phyloP scores from a whole-genome alignment of 352 stramenopile species.

The Albugo laibachii region DNA sequence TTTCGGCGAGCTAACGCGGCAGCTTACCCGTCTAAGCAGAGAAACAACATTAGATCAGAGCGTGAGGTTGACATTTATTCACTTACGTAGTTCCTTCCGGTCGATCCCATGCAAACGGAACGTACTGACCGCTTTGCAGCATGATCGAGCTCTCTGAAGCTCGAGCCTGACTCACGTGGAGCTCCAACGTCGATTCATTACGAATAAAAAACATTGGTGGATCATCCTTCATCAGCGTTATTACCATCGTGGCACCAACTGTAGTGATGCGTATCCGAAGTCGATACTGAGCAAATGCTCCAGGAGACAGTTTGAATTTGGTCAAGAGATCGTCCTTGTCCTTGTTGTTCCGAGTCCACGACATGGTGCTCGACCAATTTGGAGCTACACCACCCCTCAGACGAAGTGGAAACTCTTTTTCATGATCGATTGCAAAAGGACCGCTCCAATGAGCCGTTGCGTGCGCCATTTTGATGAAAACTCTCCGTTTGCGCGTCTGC shows the following conservation, averaged over 20 bases:
- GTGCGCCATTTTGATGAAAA: conserved; percentile 65
- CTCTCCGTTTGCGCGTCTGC: conserved; percentile 13
- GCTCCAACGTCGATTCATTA: conserved; percentile 57
- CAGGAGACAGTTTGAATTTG: no score
- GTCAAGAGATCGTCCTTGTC: conserved; percentile 4
- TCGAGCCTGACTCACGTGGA: conserved; percentile 51
- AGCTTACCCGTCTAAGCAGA: conserved; percentile 35
- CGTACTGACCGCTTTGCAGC: conserved; percentile 45
- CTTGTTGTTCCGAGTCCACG: conserved; percentile 14
- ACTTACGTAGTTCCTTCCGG: conserved; percentile 49
- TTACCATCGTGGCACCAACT: conserved; percentile 57
- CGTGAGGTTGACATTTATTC: background rate
- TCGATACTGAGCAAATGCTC: conserved; percentile 5
- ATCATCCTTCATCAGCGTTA: conserved; percentile 54
- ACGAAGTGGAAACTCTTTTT: conserved; percentile 72
- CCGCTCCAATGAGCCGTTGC: conserved; percentile 60
- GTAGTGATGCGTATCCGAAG: conserved; percentile 59
- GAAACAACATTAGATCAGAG: background rate
- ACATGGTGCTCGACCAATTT: conserved; percentile 13
- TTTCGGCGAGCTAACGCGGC: conserved; percentile 1
- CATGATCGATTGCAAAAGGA: conserved; percentile 54
- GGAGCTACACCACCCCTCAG: conserved; percentile 32
- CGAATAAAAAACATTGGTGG: conserved; percentile 72
- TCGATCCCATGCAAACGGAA: conserved; percentile 64
- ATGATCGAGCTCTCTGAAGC: conserved; percentile 38